These are phyloP conservation scores for Spatholobus suberectus DNA, from an alignment of 306 rosid genomes.

Conservation along the genomic window DNA sequence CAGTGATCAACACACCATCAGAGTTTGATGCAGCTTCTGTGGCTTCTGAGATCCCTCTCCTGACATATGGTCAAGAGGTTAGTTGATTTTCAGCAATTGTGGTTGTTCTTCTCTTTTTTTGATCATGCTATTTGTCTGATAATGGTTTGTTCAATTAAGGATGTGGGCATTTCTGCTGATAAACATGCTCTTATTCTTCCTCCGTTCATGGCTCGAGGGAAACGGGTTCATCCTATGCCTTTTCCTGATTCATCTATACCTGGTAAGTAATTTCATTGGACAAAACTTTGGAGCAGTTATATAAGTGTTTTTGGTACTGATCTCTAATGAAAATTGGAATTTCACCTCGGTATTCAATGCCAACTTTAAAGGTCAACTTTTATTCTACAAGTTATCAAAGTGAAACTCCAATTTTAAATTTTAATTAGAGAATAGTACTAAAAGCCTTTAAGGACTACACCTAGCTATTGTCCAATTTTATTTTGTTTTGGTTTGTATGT, in stretches of 20 bases:
- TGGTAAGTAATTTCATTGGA: conserved; percentile 44
- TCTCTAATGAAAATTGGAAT: background rate
- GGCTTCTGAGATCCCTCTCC: conserved; percentile 71
- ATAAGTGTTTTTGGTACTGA: background rate
- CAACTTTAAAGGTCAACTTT: background rate
- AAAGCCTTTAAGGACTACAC: background rate
- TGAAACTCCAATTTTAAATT: background rate
- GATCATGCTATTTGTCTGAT: conserved; percentile 31
- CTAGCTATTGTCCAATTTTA: background rate
- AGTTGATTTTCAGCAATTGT: conserved; percentile 32
- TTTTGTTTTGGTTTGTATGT: conserved; percentile 13
- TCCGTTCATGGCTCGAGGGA: conserved; percentile 73
- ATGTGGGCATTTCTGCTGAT: conserved; percentile 82
- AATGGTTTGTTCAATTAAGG: conserved; percentile 51
- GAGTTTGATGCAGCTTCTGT: conserved; percentile 70
- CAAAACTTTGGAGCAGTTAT: background rate
- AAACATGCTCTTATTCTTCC: conserved; percentile 90
- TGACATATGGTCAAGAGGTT: conserved; percentile 83
- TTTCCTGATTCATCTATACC: conserved; percentile 61
- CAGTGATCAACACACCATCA: conserved; percentile 54
- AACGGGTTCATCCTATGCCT: conserved; percentile 75
- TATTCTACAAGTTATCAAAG: background rate
- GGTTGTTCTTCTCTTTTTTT: background rate
- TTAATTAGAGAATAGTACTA: background rate
- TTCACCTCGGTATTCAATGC: background rate